These are phyloP conservation scores for Epichloe elymi DNA, from an alignment of 2,329 filamentous ascomycete genomes.

Conservation along the genomic window DNA sequence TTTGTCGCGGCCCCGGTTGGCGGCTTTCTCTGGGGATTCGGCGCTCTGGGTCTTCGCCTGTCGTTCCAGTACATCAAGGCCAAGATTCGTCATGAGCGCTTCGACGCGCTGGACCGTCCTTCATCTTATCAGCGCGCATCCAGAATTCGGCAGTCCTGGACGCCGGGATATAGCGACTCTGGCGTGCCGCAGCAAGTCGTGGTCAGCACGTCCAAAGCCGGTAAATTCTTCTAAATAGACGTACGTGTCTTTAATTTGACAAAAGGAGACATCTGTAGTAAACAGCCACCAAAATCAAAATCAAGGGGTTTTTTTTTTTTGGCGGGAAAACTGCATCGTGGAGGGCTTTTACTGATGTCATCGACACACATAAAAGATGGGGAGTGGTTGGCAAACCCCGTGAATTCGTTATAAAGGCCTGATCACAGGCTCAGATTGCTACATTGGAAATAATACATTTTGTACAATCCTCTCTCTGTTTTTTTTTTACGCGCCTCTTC, in stretches of 20 bases:
- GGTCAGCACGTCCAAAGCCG: constrained; percentile 23
- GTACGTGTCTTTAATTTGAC: too few relatives aligned
- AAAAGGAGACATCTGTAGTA: too few relatives aligned
- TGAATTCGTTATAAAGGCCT: not conserved
- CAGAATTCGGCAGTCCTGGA: too few relatives aligned
- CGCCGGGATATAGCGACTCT: not conserved
- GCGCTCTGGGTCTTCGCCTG: constrained; percentile 47
- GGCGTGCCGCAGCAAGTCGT: constrained; percentile 17
- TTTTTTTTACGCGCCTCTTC: not conserved
- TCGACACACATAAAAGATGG: too few relatives aligned
- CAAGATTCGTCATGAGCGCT: constrained; percentile 44
- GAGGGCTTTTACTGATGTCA: too few relatives aligned
- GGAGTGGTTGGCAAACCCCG: too few relatives aligned
- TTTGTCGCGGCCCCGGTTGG: constrained; percentile 71
- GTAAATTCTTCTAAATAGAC: constrained; percentile 39
- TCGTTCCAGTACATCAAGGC: constrained; percentile 43
- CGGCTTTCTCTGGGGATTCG: constrained; percentile 57
- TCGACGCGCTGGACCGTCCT: constrained; percentile 50
- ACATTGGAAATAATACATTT: not conserved
- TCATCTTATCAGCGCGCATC: too few relatives aligned
- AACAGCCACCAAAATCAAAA: too few relatives aligned
- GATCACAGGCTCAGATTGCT: not conserved
- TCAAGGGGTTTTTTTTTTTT: too few relatives aligned
- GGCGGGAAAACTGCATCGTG: too few relatives aligned
- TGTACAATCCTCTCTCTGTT: not conserved